Evolutionary conservation across 2,329 filamentous ascomycete genomes (phyloP), one percentile per base, ranked within the genome.

Genomic region (Dactylellina cionopaga): DNA sequence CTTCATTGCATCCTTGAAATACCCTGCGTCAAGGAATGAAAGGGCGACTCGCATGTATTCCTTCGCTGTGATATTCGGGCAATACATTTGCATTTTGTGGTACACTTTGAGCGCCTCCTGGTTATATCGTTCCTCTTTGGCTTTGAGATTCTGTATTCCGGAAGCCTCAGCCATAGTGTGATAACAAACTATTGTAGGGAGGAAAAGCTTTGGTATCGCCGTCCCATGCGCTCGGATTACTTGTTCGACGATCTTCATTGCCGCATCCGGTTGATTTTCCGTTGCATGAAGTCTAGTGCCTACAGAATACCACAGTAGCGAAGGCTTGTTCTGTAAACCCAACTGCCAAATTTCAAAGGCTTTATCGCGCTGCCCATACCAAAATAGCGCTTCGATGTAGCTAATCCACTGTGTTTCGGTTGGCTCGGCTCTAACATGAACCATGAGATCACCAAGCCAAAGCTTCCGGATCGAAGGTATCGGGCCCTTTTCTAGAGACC

Each of bases 321-420:
- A 64, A 22, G 66, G 66, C 1, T 64, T 64, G 24, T 58, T 51
- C 17, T 71, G 25, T 5, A 59, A 33, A 0, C 69, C 62, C 11
- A 60, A n/a, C 9, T 54, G 44, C 69, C 69, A 73, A 19, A 56
- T 59, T 17, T 71, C 31, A 19, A 71, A 49, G 2, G 69, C 69
- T 17, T 47, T 54, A 29, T 73, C 69, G 13, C 69, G 52, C 31
- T 65, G 52, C 9, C 54, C 60, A 17, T 73, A 52, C 69, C 69
- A 73, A 29, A 73, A 73, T 2, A 73, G 15, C 2, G 69, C 69
- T 25, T 73, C 69, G 11, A 73, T 66, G 24, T 73, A 73, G 9
- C 37, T 37, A 2, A 66, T 66, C 69, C 60, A 65, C 24, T 73
- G 69, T n/a, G 41, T n/a, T 37, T 73, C 69, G 22, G 59, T 60